Evolutionary conservation across 2,329 filamentous ascomycete species (phyloP).

Genomic region (Pseudogymnoascus sp.): DNA sequence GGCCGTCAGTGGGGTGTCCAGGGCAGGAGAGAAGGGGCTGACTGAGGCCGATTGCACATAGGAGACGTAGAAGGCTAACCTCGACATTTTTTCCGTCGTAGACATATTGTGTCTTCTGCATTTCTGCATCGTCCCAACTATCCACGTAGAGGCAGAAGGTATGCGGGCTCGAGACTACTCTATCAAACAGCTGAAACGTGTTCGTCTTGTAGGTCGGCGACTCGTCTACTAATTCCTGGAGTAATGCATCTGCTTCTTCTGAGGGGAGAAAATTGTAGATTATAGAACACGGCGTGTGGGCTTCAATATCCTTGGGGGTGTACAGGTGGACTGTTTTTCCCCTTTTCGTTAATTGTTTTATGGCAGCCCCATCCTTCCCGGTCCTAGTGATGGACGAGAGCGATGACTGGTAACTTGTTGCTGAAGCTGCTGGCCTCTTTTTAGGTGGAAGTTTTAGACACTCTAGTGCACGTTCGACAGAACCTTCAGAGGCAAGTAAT

Average conservation of each 20-base stretch:
- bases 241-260: slow-evolving; percentile 63
- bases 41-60: neutral
- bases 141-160: slow-evolving; percentile 79
- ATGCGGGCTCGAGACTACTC: slow-evolving; percentile 77
- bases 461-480: slow-evolving; percentile 57
- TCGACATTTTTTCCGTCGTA: slow-evolving; percentile 61
- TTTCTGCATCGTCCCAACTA: slow-evolving; percentile 58
- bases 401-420: neutral
- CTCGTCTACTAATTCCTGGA: slow-evolving; percentile 70
- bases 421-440: neutral
- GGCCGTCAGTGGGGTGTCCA: slow-evolving; percentile 5
- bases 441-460: slow-evolving; percentile 37
- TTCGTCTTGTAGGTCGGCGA: slow-evolving; percentile 61
- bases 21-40: neutral
- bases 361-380: neutral
- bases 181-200: slow-evolving; percentile 82
- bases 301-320: slow-evolving; percentile 70
- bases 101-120: slow-evolving; percentile 71
- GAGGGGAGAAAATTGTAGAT: slow-evolving; percentile 81
- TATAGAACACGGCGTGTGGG: slow-evolving; percentile 82
- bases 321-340: slow-evolving; percentile 81
- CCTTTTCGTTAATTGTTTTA: slow-evolving; percentile 45
- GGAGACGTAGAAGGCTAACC: neutral
- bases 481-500: slow-evolving; percentile 70
- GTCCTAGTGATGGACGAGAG: neutral